A percentile compares a stretch with the other conserved stretches of the same genome.
phyloP scores from a whole-genome alignment of 2,329 filamentous ascomycete genomes.

The Fusarium subglutinans region DNA sequence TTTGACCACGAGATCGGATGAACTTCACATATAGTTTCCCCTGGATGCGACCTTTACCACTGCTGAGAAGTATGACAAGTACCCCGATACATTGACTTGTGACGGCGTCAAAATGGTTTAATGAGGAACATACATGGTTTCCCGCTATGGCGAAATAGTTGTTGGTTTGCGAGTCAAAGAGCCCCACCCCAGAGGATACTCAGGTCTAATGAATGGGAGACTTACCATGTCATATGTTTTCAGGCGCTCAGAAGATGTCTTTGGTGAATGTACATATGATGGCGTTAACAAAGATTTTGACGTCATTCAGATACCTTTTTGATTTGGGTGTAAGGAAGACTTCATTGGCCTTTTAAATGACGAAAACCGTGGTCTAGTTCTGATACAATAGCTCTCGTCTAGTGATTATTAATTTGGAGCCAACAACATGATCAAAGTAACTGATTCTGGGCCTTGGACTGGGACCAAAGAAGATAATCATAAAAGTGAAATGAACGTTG shows the following conservation, averaged over 20 bases:
- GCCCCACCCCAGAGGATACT: not conserved
- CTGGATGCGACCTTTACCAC: not conserved
- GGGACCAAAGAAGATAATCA: not conserved
- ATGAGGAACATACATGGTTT: not conserved
- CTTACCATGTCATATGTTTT: not conserved
- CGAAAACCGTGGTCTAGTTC: not conserved
- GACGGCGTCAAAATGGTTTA: not conserved
- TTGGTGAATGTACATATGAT: not conserved
- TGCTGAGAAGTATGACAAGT: not conserved
- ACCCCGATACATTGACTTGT: not conserved
- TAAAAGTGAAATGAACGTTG: not conserved
- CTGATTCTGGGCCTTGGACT: not conserved
- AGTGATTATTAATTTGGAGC: not conserved
- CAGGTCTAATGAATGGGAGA: not conserved
- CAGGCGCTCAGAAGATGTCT: not conserved
- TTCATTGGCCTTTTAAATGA: not conserved
- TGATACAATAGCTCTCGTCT: not conserved
- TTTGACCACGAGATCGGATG: constrained; percentile 41
- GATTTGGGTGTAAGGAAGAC: not conserved
- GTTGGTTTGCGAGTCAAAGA: not conserved
- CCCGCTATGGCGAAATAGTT: not conserved
- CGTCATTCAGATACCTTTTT: not conserved
- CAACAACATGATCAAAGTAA: not conserved
- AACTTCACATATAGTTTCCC: constrained; percentile 24
- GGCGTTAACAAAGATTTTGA: not conserved